These are phyloP conservation scores for Oenanthe sinensis DNA, from an alignment of 129 eudicot species.

Conservation along the genomic window DNA sequence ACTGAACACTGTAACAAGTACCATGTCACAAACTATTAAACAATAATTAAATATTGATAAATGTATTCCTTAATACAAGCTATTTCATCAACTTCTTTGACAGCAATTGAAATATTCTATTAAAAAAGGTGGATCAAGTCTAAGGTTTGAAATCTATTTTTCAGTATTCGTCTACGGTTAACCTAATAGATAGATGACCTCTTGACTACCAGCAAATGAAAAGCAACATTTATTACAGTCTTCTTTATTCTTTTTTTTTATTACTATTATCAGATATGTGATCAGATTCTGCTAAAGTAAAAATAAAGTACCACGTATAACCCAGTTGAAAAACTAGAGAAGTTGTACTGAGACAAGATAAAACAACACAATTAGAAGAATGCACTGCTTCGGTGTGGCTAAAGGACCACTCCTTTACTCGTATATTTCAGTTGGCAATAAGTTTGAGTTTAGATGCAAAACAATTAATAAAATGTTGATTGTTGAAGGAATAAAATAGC, in stretches of 20 bases:
- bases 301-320: not conserved
- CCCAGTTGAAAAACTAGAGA: not conserved
- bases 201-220: not conserved
- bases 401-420: not conserved
- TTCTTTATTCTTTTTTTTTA: not conserved
- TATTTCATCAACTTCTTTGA: not conserved
- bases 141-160: not conserved
- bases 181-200: not conserved
- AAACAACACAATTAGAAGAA: not conserved
- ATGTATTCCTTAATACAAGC: not conserved
- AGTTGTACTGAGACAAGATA: not conserved
- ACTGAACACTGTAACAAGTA: not conserved
- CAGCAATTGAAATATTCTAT: not conserved
- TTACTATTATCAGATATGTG: not conserved
- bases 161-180: not conserved
- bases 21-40: not conserved
- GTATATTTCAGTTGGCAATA: not conserved
- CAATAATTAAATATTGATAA: not conserved
- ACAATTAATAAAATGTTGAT: not conserved
- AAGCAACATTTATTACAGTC: not conserved
- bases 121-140: not conserved
- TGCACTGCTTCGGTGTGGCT: not conserved
- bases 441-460: not conserved
- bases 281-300: not conserved
- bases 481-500: not conserved